Conservation (phyloP, 306 rosid genomes). For the Lagenaria siceraria region DNA sequence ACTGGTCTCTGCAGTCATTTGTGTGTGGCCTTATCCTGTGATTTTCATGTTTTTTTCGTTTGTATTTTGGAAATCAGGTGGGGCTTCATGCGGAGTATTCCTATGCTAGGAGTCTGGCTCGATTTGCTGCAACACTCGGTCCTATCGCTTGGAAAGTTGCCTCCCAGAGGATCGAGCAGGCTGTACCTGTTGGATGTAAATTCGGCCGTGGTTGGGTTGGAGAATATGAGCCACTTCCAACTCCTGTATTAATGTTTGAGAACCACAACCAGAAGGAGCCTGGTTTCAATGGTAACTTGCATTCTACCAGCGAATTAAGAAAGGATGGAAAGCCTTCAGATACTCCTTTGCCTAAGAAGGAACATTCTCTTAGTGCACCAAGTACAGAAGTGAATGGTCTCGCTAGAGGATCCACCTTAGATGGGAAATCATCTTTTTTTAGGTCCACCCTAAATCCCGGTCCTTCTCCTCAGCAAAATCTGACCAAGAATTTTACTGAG, state of each 20-base stretch:
- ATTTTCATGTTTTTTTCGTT: conserved; percentile 2
- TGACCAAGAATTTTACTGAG: conserved; percentile 30
- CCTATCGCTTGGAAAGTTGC: conserved; percentile 90
- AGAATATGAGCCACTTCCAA: conserved; percentile 93
- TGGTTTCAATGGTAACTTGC: conserved; percentile 25
- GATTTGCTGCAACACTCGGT: conserved; percentile 83
- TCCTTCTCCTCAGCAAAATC: conserved; percentile 33
- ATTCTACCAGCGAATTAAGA: conserved; percentile 23
- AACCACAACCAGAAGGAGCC: conserved; percentile 39
- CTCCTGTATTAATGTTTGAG: conserved; percentile 69
- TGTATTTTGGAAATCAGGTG: conserved; percentile 40
- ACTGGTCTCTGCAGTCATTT: neutral
- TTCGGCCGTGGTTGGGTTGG: conserved; percentile 98
- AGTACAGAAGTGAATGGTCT: conserved; percentile 27
- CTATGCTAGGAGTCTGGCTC: conserved; percentile 95
- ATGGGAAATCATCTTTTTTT: conserved; percentile 41
- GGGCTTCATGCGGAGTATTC: conserved; percentile 96
- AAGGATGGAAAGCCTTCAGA: conserved; percentile 34
- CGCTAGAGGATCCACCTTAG: conserved; percentile 32
- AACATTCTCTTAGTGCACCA: conserved; percentile 27
- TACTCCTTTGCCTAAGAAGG: conserved; percentile 28
- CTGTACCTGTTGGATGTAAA: conserved; percentile 72
- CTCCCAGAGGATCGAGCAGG: conserved; percentile 78
- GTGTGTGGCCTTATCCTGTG: conserved; percentile 1
- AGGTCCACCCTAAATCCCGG: conserved; percentile 28